A percentile compares a stretch with the other conserved stretches of the same genome.
phyloP scores from a whole-genome alignment of 1,139 yeast species.

The Yamadazyma blattariae region DNA sequence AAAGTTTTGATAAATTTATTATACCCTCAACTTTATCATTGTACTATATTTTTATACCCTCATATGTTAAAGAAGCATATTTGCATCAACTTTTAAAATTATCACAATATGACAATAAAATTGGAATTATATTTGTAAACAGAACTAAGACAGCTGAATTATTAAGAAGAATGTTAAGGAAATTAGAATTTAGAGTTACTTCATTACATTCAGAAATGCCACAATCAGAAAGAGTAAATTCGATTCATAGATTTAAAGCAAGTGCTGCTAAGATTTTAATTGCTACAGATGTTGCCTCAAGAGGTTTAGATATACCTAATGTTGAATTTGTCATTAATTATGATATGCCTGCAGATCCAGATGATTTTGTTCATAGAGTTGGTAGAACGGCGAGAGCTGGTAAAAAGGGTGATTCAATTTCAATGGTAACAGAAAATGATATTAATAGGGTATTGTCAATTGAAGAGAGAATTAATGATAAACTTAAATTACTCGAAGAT shows the following conservation, averaged over 20 bases:
- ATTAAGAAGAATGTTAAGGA: conserved; percentile 69
- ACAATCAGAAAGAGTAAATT: conserved; percentile 84
- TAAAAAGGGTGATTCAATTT: conserved; percentile 51
- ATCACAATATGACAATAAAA: conserved; percentile 60
- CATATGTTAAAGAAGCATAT: conserved; percentile 88
- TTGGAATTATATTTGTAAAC: conserved; percentile 87
- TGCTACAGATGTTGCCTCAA: conserved; percentile 94
- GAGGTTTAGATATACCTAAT: conserved; percentile 95
- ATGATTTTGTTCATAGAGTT: conserved; percentile 95
- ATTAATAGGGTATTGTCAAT: conserved; percentile 78
- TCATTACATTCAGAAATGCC: conserved; percentile 95
- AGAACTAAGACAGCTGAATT: conserved; percentile 88
- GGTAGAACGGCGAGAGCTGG: conserved; percentile 99
- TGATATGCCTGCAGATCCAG: conserved; percentile 95
- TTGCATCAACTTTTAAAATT: conserved; percentile 64
- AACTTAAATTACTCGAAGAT: conserved; percentile 69
- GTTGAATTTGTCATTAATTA: conserved; percentile 88
- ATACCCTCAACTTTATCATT: conserved; percentile 73
- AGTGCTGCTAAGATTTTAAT: conserved; percentile 89
- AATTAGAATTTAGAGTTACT: conserved; percentile 76
- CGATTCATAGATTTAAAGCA: conserved; percentile 89
- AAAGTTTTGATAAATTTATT: conserved; percentile 65
- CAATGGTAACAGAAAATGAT: conserved; percentile 83
- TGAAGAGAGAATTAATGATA: conserved; percentile 76
- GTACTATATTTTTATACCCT: conserved; percentile 60